A percentile compares a stretch with the other conserved stretches of the same genome.
These are phyloP conservation scores for Brassica incana DNA, from an alignment of 345 rosid species.

Conservation along the genomic window DNA sequence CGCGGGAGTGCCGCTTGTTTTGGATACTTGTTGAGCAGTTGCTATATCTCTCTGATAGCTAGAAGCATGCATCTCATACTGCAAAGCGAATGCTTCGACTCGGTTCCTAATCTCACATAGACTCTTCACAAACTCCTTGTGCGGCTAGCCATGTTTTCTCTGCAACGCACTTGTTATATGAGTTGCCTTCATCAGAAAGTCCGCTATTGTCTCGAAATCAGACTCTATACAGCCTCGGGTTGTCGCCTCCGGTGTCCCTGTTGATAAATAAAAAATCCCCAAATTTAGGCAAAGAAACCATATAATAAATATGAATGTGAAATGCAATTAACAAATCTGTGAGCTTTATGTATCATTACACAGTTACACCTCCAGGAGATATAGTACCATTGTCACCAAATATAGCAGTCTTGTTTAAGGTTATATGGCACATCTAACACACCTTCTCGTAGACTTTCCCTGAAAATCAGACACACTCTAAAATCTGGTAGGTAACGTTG, in stretches of 20 bases:
- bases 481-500: background rate
- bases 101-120: slow-evolving; percentile 69
- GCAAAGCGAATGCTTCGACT: slow-evolving; percentile 59
- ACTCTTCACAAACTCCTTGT: slow-evolving; percentile 60
- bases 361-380: slow-evolving; percentile 60
- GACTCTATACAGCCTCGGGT: slow-evolving; percentile 86
- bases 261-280: no score
- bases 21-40: background rate
- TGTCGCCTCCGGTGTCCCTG: slow-evolving; percentile 48
- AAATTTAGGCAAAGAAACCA: no score
- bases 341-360: slow-evolving; percentile 77
- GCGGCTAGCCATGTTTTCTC: slow-evolving; percentile 70
- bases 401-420: slow-evolving; percentile 82
- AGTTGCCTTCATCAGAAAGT: slow-evolving; percentile 74
- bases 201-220: slow-evolving; percentile 83
- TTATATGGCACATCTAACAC: slow-evolving; percentile 37
- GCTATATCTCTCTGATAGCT: background rate
- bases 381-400: slow-evolving; percentile 78
- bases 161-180: slow-evolving; percentile 63
- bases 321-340: background rate
- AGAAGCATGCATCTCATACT: no score
- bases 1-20: background rate
- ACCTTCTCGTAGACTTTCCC: slow-evolving; percentile 53
- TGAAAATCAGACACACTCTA: slow-evolving; percentile 19
- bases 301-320: background rate